Evolutionary conservation across 306 rosid genomes (phyloP).

Genomic region (Ormosia semicastrata): DNA sequence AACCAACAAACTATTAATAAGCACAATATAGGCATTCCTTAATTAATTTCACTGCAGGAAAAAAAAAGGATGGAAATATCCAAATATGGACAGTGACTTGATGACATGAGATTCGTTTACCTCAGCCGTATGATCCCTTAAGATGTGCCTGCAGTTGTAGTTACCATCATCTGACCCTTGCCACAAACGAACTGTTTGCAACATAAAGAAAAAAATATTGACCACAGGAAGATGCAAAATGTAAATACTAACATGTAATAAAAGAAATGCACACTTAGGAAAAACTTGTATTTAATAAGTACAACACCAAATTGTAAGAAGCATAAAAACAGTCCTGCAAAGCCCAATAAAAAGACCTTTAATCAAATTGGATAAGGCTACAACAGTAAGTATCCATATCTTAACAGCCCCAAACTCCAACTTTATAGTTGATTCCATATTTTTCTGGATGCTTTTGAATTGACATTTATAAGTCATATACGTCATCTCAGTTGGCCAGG

Average conservation of each 20-base stretch:
- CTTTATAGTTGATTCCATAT: not conserved
- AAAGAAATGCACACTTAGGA: not conserved
- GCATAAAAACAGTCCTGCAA: not conserved
- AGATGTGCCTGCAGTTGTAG: slow-evolving; percentile 71
- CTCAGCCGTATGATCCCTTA: slow-evolving; percentile 93
- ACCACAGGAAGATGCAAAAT: not conserved
- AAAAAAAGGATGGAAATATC: not conserved
- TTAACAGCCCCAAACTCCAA: not conserved
- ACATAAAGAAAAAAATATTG: slow-evolving; percentile 3
- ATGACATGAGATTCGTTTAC: slow-evolving; percentile 36
- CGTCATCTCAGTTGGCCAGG: not conserved
- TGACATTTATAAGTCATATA: not conserved
- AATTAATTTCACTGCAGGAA: not conserved
- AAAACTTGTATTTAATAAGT: not conserved
- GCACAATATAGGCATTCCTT: not conserved
- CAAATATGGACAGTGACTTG: not conserved
- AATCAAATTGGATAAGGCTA: slow-evolving; percentile 13
- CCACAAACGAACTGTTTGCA: slow-evolving; percentile 96
- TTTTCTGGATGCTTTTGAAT: not conserved
- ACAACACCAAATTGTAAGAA: not conserved
- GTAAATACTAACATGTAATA: not conserved
- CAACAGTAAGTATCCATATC: not conserved
- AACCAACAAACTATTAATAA: not conserved
- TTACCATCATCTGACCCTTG: slow-evolving; percentile 79
- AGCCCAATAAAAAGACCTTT: not conserved